These are phyloP conservation scores for Parastagonospora nodorum DNA, from an alignment of 2,329 filamentous ascomycete species.

Conservation along the genomic window DNA sequence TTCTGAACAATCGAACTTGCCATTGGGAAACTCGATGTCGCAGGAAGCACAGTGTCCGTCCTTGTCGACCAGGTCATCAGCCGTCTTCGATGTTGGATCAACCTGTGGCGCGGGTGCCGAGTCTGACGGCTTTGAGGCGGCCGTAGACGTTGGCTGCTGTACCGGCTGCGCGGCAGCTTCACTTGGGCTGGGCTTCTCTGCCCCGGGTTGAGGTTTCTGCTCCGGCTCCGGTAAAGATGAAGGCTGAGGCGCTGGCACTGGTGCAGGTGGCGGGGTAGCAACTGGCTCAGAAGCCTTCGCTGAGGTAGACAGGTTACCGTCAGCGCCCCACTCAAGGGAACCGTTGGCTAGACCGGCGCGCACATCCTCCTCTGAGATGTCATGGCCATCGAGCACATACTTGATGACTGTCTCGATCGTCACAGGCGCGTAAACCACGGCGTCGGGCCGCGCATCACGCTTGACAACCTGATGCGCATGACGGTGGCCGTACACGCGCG, in stretches of 20 bases:
- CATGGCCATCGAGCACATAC: slow-evolving; percentile 72
- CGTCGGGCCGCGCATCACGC: slow-evolving; percentile 52
- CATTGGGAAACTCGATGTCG: slow-evolving; percentile 74
- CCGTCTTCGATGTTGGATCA: slow-evolving; percentile 22
- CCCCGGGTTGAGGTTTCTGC: slow-evolving; percentile 2
- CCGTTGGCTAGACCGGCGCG: slow-evolving; percentile 73
- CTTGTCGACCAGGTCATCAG: slow-evolving; percentile 23
- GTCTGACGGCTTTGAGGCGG: slow-evolving; percentile 4
- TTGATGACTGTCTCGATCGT: slow-evolving; percentile 67
- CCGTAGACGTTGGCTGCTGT: slow-evolving; percentile 6
- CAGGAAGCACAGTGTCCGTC: slow-evolving; percentile 56
- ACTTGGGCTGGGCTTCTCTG: slow-evolving; percentile 2
- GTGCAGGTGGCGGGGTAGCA: slow-evolving; percentile 22
- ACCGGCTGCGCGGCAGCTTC: slow-evolving; percentile 12
- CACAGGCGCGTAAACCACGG: slow-evolving; percentile 57
- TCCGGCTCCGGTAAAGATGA: neutral
- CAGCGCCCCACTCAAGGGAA: slow-evolving; percentile 66
- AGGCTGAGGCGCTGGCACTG: neutral
- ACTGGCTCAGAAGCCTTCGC: slow-evolving; percentile 12
- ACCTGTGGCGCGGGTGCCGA: slow-evolving; percentile 14
- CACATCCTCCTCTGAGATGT: slow-evolving; percentile 67
- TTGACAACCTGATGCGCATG: slow-evolving; percentile 51
- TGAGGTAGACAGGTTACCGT: slow-evolving; percentile 56
- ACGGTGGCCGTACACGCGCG: slow-evolving; percentile 63
- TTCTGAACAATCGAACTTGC: slow-evolving; percentile 68